Evolutionary conservation across 2,329 filamentous ascomycete species (phyloP).

Genomic region (Arthroderma sp.): DNA sequence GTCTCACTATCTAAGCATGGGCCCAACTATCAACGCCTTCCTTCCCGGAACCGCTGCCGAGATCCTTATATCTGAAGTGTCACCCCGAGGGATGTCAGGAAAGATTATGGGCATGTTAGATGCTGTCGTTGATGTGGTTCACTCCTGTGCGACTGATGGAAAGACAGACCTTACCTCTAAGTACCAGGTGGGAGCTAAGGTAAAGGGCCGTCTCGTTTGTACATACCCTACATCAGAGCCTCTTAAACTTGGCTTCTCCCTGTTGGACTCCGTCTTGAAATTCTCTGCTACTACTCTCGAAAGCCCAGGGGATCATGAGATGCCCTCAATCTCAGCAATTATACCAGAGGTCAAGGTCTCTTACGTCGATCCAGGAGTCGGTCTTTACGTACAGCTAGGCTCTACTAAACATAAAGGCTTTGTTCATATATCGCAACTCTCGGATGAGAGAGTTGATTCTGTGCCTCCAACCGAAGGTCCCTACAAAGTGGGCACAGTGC

Average conservation of each 20-base stretch:
- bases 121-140: conserved; percentile 78
- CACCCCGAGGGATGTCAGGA: conserved; percentile 62
- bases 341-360: conserved; percentile 66
- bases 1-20: conserved; percentile 54
- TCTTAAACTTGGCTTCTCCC: conserved; percentile 74
- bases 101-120: conserved; percentile 89
- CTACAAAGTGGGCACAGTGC: conserved; percentile 64
- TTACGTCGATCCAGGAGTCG: conserved; percentile 66
- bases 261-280: conserved; percentile 70
- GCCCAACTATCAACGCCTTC: conserved; percentile 79
- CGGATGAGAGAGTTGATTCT: conserved; percentile 77
- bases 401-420: conserved; percentile 58
- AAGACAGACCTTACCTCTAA: conserved; percentile 59
- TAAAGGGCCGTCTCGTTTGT: conserved; percentile 77
- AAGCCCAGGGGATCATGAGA: conserved; percentile 31
- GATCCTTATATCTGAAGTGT: conserved; percentile 64
- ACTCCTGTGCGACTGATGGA: conserved; percentile 63
- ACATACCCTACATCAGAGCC: conserved; percentile 68
- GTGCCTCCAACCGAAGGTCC: conserved; percentile 64
- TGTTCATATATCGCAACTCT: conserved; percentile 84
- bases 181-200: conserved; percentile 70
- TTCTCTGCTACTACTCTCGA: conserved; percentile 32
- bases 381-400: conserved; percentile 65
- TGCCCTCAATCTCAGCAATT: conserved; percentile 48
- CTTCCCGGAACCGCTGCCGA: conserved; percentile 85